phyloP scores from a whole-genome alignment of 345 rosid species.

The Rhizophora apiculata region DNA sequence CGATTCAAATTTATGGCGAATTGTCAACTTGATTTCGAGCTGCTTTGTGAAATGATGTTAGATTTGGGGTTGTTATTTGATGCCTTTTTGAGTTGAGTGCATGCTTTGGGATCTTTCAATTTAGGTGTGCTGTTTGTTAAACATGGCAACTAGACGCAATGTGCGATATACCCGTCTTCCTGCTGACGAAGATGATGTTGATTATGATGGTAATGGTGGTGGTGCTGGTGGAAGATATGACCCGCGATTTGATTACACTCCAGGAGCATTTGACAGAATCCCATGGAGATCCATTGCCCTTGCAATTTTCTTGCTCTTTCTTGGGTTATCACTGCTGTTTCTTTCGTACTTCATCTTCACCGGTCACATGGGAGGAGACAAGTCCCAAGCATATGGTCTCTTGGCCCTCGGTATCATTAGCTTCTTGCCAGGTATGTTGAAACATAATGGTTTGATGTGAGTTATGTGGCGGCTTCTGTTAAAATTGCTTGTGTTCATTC shows the following conservation, averaged over 20 bases:
- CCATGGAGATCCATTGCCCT: conserved; percentile 84
- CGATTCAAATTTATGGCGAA: too few species aligned
- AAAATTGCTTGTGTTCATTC: background rate
- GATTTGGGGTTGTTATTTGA: too few species aligned
- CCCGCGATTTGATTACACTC: conserved; percentile 71
- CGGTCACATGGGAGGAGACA: conserved; percentile 88
- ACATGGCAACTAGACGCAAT: conserved; percentile 61
- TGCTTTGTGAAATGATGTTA: too few species aligned
- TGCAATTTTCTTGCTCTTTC: conserved; percentile 61
- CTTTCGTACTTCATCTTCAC: conserved; percentile 65
- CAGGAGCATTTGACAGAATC: conserved; percentile 53
- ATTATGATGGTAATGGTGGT: conserved; percentile 26
- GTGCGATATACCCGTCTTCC: conserved; percentile 54
- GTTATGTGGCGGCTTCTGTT: background rate
- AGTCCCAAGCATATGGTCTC: conserved; percentile 77
- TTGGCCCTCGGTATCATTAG: conserved; percentile 69
- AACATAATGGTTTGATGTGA: background rate
- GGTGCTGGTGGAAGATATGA: conserved; percentile 39
- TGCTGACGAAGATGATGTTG: conserved; percentile 51
- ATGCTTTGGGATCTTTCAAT: background rate
- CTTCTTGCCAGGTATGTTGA: conserved; percentile 70
- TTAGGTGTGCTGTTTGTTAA: background rate
- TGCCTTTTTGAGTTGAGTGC: background rate
- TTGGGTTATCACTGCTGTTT: conserved; percentile 67
- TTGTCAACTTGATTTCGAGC: too few species aligned